Conservation (phyloP, 305 asterid species). For the Rubia tinctorum region DNA sequence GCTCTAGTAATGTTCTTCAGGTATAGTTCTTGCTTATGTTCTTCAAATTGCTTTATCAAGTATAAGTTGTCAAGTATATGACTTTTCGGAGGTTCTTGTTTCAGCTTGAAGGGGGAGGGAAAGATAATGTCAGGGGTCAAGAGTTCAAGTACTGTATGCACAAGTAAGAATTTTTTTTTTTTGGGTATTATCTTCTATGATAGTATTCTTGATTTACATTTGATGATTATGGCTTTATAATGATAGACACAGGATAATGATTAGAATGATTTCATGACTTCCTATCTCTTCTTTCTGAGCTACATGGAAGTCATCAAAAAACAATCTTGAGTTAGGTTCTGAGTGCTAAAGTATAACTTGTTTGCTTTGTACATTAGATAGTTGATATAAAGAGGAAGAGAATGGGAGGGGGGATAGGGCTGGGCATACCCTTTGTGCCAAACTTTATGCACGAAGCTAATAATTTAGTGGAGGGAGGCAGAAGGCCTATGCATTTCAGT, state of each 20-base stretch:
- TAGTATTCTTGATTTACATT: conserved; percentile 1
- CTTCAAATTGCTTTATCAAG: too few relatives aligned
- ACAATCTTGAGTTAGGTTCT: not conserved
- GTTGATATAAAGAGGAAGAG: not conserved
- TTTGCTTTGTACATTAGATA: not conserved
- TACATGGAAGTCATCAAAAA: too few relatives aligned
- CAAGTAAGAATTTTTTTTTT: conserved; percentile 39
- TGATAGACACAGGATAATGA: not conserved
- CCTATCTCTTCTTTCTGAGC: not conserved
- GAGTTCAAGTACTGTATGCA: conserved; percentile 96
- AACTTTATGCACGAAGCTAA: not conserved
- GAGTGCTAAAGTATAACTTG: not conserved
- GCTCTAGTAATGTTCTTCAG: too few relatives aligned
- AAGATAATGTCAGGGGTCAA: conserved; percentile 63
- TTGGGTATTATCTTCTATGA: not conserved
- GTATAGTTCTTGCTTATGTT: too few relatives aligned
- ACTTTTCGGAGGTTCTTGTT: conserved; percentile 21
- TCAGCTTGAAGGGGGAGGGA: conserved; percentile 96
- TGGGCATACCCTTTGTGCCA: not conserved
- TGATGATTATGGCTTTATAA: not conserved
- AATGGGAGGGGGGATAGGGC: not conserved
- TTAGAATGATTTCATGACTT: not conserved
- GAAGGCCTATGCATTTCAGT: not conserved
- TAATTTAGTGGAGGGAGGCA: not conserved
- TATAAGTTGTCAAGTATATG: not conserved